Evolutionary conservation across 805 yeast genomes (phyloP), one percentile per base, ranked within the genome.

Genomic region (Helenozyma rhizophorensis): DNA sequence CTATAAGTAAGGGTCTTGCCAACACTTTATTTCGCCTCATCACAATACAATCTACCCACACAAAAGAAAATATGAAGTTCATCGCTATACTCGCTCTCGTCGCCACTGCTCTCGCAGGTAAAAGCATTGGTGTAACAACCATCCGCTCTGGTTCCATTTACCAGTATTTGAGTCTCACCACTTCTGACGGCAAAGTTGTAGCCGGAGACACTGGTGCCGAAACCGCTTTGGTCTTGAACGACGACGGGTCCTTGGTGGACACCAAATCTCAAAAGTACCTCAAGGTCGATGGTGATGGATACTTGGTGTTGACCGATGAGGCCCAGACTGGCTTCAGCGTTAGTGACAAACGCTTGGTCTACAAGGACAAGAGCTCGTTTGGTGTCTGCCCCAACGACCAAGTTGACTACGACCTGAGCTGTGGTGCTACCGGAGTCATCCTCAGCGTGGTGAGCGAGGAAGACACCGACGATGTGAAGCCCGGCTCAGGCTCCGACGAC

Each of bases 121-220:
- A 40, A 31, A 32, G 45, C 13, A 43, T 56, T 34, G 28, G 38
- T 16, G 40, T 50, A 12, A 31, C 52, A 19, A 36, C 49, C 21
- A 51, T 55, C 22, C 47, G 49, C 26, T 55, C 60, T 7, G 62
- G 58, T 9, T 43, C 58, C 8, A 33, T 27, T 7, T 51, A 43
- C 47, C 62, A 56, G 24, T 54, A 49, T 40, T 21, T 30, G 9
- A 21, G 14, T 30, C 32, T 23, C 36, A 17, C 27, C 37, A 17
- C 5, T 21, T 24, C 28, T 15, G 34, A 30, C 13, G 29, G 26
- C 18, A 21, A 40, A 9, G 33, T 36, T 13, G 28, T 33, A 8
- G 48, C 44, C n/a, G 44, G 38, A 9, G 13, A 36, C 11, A 39
- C 19, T 17, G 19, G 43, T 14, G 23, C 28, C 12, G 33, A 28